Conservation (phyloP, 768 basidiomycete species). For the Terana coerulea region DNA sequence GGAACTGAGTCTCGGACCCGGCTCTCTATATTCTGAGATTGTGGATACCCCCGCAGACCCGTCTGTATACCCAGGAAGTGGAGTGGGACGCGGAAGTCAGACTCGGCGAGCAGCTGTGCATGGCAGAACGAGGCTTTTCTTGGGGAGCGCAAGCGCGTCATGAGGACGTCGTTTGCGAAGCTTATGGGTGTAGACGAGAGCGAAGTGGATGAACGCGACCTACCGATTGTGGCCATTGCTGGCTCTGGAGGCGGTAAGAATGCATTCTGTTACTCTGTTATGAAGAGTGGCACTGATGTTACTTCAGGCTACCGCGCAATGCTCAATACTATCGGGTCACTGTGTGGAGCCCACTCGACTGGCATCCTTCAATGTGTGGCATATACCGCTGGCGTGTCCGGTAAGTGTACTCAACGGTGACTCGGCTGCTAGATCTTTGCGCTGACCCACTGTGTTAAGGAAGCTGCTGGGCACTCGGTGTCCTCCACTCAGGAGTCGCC, state of each 20-base stretch:
- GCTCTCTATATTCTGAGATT: constrained; percentile 22
- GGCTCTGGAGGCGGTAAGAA: constrained; percentile 24
- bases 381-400: constrained; percentile 25
- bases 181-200: constrained; percentile 19
- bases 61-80: constrained; percentile 19
- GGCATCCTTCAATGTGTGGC: constrained; percentile 21
- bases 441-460: constrained; percentile 10
- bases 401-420: constrained; percentile 5
- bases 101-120: constrained; percentile 22
- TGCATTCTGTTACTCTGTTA: not conserved
- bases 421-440: not conserved
- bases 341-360: constrained; percentile 15
- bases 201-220: constrained; percentile 22
- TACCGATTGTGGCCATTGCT: constrained; percentile 24
- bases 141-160: constrained; percentile 16
- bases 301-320: constrained; percentile 23
- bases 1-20: constrained; percentile 22
- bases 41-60: constrained; percentile 19
- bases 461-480: constrained; percentile 25
- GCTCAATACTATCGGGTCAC: constrained; percentile 23
- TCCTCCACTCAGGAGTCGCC: constrained; percentile 22
- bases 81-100: constrained; percentile 26
- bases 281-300: not conserved
- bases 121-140: constrained; percentile 23
- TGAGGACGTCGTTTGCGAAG: constrained; percentile 17